A percentile compares a stretch with the other conserved stretches of the same genome.
These are phyloP conservation scores for Claviceps sp. DNA, from an alignment of 2,329 filamentous ascomycete genomes.

Conservation along the genomic window DNA sequence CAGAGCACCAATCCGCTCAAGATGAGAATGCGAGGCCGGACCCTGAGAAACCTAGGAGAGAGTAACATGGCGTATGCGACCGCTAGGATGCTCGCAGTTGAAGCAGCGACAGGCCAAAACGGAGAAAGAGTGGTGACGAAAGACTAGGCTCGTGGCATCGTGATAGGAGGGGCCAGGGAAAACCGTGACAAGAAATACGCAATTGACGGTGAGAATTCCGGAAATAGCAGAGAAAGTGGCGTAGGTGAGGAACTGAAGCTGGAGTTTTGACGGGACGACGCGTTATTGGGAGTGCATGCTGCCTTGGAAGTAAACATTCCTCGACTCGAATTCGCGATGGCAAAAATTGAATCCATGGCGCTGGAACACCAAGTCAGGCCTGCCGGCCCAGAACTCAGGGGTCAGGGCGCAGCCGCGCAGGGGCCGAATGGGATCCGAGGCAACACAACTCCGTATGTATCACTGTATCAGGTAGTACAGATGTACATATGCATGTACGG, in stretches of 20 bases:
- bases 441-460: too few relatives aligned
- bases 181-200: background rate
- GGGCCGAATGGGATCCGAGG: background rate
- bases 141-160: background rate
- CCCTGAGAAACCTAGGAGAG: slow-evolving; percentile 2
- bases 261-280: background rate
- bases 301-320: background rate
- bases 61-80: slow-evolving; percentile 4
- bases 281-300: background rate
- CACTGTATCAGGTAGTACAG: background rate
- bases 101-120: background rate
- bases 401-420: background rate
- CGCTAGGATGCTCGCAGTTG: background rate
- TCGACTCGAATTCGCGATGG: background rate
- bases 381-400: background rate
- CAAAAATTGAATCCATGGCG: background rate
- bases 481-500: too few relatives aligned
- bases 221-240: background rate
- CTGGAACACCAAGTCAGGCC: background rate
- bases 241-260: background rate
- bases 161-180: background rate
- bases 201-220: background rate
- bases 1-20: slow-evolving; percentile 3
- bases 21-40: slow-evolving; percentile 2
- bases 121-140: background rate